Base-by-base conservation (phyloP, 1,139 yeast genomes). In the Geotrichum europaeum region DNA sequence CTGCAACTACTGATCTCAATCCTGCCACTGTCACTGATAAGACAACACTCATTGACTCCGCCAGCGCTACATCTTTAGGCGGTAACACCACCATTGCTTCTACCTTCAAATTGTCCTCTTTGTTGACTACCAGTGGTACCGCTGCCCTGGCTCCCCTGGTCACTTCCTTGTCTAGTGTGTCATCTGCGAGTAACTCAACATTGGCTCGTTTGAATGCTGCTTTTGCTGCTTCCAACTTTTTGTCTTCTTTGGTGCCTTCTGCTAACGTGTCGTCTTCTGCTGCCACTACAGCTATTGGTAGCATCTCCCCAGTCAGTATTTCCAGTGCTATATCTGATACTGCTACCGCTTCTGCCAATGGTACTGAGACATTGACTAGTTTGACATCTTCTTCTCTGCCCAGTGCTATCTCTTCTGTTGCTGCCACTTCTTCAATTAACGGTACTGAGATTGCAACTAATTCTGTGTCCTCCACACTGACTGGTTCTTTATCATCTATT, bases 81-180 rank as follows among this genome's bases (percentile, higher is more conserved):
- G 40, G 22, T 40, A 36, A 15, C 53, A 34, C 53, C 25, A 4
- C 49, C 63, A 64, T 67, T 49, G 84, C 79, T 63, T 86, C 86
- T 71, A 68, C 81, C 57, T 54, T 52, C 9, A 49, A 49, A 32
- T 20, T 50, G 10, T 51, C 51, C 9, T 15, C 57, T 47, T 32
- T n/a, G 13, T 55, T 43, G 9, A 47, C 36, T 55, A 10, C 53
- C 4, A 47, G 52, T 49, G n/a, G 20, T 12, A 53, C 34, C 25
- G 34, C 57, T 20, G 30, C 60, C 18, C 20, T 49, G 18, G 40
- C 47, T 20, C 20, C 53, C 18, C 34, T 15, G n/a, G 20, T 30
- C 18, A 25, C 53, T 22, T 51, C 47, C 2, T 51, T 32, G 25
- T 15, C 22, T 36, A 18, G 22, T 36, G 24, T 43, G 5, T 20